These are phyloP conservation scores for Jamesozyma lodderae DNA, from an alignment of 805 yeast genomes.

Conservation along the genomic window DNA sequence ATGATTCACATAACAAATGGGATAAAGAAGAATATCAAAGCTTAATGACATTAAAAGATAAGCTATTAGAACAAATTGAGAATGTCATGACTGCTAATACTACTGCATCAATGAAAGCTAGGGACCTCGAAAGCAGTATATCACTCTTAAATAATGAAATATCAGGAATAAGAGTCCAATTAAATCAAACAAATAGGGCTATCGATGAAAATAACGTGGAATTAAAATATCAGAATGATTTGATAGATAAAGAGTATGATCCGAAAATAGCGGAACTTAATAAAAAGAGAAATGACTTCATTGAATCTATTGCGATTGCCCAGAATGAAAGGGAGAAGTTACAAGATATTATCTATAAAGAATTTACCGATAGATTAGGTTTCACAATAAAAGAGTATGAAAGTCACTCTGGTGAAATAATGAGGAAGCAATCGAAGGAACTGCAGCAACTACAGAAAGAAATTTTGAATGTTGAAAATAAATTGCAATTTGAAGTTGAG, in stretches of 20 bases:
- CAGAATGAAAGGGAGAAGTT: slow-evolving; percentile 29
- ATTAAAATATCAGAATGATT: slow-evolving; percentile 38
- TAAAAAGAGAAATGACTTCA: slow-evolving; percentile 15
- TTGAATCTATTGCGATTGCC: slow-evolving; percentile 21
- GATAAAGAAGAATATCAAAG: slow-evolving; percentile 57
- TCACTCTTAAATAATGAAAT: slow-evolving; percentile 39
- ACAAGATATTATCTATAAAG: slow-evolving; percentile 39
- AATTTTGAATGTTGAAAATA: slow-evolving; percentile 49
- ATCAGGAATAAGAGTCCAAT: slow-evolving; percentile 37
- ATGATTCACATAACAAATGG: slow-evolving; percentile 49
- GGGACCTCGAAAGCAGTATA: slow-evolving; percentile 48
- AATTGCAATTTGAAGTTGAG: slow-evolving; percentile 55
- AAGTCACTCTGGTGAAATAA: slow-evolving; percentile 48
- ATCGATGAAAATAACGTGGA: slow-evolving; percentile 42
- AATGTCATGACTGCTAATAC: slow-evolving; percentile 34
- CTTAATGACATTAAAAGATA: slow-evolving; percentile 42
- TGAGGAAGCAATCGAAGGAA: slow-evolving; percentile 51
- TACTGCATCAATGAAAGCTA: slow-evolving; percentile 49
- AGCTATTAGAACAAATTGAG: slow-evolving; percentile 38
- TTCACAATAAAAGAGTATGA: slow-evolving; percentile 65
- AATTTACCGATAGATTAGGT: slow-evolving; percentile 47
- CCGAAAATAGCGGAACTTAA: slow-evolving; percentile 21
- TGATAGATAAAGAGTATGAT: slow-evolving; percentile 23
- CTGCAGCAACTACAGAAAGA: slow-evolving; percentile 53
- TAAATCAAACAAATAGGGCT: slow-evolving; percentile 36